phyloP scores from a whole-genome alignment of 768 basidiomycete species.

The Psilocybe subaeruginosa region DNA sequence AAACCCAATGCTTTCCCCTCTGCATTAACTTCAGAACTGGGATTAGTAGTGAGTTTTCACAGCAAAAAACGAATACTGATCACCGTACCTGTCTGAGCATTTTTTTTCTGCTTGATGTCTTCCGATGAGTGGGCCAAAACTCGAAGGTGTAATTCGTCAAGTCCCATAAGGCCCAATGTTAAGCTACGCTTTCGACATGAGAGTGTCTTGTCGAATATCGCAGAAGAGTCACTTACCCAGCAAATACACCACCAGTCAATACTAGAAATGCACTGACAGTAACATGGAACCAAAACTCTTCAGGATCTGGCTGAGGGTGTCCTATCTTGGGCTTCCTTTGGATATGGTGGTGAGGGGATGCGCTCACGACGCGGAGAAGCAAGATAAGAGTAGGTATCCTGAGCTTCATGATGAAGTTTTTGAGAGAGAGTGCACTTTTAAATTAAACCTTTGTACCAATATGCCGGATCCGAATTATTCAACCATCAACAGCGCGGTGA shows the following conservation, averaged over 20 bases:
- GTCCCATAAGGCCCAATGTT: slow-evolving; percentile 92
- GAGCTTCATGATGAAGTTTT: slow-evolving; percentile 18
- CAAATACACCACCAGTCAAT: slow-evolving; percentile 86
- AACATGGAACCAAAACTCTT: slow-evolving; percentile 77
- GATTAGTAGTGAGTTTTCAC: neutral
- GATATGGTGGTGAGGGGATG: slow-evolving; percentile 15
- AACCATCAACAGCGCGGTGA: neutral
- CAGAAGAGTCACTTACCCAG: slow-evolving; percentile 60
- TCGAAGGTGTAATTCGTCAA: slow-evolving; percentile 90
- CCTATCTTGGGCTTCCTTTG: slow-evolving; percentile 24
- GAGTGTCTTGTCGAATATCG: neutral
- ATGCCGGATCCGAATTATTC: neutral
- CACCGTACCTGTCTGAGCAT: slow-evolving; percentile 67
- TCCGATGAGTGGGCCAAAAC: slow-evolving; percentile 85
- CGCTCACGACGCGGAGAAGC: slow-evolving; percentile 20
- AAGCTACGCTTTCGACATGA: slow-evolving; percentile 46
- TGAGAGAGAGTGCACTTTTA: neutral
- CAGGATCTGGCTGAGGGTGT: slow-evolving; percentile 16
- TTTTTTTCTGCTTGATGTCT: slow-evolving; percentile 61
- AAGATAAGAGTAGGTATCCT: slow-evolving; percentile 21
- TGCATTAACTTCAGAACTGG: slow-evolving; percentile 43
- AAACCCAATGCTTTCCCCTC: slow-evolving; percentile 87
- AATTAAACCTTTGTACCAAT: neutral
- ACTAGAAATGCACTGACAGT: slow-evolving; percentile 70
- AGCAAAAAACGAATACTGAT: neutral